Conservation (phyloP, 2,329 filamentous ascomycete genomes). For the Alternaria longipes region DNA sequence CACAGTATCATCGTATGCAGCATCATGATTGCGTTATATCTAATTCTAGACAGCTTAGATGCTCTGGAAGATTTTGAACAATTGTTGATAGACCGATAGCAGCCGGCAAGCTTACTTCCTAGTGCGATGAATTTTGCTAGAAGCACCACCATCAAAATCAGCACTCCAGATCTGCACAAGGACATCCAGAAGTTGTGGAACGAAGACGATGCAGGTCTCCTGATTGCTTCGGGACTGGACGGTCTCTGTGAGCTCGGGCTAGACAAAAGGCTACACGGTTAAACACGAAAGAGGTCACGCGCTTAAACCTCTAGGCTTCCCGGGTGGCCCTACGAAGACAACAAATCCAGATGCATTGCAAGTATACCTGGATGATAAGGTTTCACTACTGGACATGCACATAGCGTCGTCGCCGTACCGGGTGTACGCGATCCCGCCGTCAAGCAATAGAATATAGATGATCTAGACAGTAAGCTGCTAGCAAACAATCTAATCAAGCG, state of each 20-base stretch:
- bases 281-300: not conserved
- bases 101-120: not conserved
- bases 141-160: not conserved
- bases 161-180: not conserved
- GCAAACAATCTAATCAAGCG: not conserved
- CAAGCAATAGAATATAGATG: not conserved
- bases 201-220: not conserved
- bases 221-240: not conserved
- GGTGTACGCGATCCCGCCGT: not conserved
- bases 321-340: not conserved
- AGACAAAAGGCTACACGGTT: not conserved
- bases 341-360: not conserved
- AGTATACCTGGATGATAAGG: not conserved
- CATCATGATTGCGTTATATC: fast-evolving
- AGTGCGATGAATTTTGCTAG: not conserved
- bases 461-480: not conserved
- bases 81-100: not conserved
- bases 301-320: not conserved
- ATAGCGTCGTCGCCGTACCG: not conserved
- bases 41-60: no score
- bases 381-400: not conserved
- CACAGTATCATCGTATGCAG: not conserved
- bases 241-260: not conserved
- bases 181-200: not conserved
- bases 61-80: fast-evolving